These are phyloP conservation scores for Talaromyces ruber DNA, from an alignment of 495 filamentous ascomycete genomes.

Conservation along the genomic window DNA sequence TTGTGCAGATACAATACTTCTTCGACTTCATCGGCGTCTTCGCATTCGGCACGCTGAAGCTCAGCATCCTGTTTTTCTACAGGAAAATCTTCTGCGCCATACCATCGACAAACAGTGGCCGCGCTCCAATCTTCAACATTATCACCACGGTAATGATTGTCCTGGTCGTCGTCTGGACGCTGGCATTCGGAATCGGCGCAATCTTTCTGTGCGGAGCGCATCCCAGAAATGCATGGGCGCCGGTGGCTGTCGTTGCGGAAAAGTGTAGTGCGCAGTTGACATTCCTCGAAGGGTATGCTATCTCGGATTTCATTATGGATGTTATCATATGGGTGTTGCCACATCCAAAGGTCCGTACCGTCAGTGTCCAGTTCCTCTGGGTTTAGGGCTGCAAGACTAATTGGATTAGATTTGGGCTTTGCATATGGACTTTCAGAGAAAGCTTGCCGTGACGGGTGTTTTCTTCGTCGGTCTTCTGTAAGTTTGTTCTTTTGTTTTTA, in stretches of 20 bases:
- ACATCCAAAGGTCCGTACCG: not conserved
- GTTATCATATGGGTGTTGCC: not conserved
- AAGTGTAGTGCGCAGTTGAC: not conserved
- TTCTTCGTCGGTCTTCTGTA: slow-evolving; percentile 1
- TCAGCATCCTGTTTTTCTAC: not conserved
- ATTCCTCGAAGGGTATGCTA: not conserved
- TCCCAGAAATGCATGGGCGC: not conserved
- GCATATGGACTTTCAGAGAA: not conserved
- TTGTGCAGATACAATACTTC: slow-evolving; percentile 1
- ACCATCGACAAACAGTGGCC: too few species aligned
- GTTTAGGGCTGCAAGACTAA: not conserved
- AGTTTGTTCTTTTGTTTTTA: not conserved
- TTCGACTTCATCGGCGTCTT: slow-evolving; percentile 3
- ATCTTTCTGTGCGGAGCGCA: not conserved
- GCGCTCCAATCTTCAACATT: not conserved
- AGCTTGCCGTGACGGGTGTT: not conserved
- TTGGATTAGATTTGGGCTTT: not conserved
- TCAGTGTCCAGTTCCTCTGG: not conserved
- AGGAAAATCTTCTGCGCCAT: not conserved
- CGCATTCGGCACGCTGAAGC: not conserved
- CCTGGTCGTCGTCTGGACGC: not conserved
- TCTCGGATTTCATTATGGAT: slow-evolving; percentile 1
- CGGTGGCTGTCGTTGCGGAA: not conserved
- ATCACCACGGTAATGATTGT: not conserved
- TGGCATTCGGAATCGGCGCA: not conserved